phyloP scores from a whole-genome alignment of 2,329 filamentous ascomycete genomes.

The Claviceps humidiphila region DNA sequence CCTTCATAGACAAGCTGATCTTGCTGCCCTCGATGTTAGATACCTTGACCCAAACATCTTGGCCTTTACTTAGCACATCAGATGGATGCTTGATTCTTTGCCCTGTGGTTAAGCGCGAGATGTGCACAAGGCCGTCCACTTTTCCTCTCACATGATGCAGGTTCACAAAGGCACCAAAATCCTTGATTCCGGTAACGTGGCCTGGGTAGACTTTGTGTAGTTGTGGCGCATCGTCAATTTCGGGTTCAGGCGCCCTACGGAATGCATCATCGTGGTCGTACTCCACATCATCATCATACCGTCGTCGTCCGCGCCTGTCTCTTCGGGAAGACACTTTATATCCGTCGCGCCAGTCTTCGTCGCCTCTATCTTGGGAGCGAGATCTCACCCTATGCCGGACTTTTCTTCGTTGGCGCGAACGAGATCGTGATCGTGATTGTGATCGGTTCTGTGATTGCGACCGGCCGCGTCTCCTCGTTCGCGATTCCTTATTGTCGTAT shows the following conservation, averaged over 20 bases:
- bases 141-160: constrained; percentile 76
- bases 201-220: constrained; percentile 84
- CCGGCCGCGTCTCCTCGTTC: constrained; percentile 26
- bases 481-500: constrained; percentile 30
- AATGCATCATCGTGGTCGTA: constrained; percentile 42
- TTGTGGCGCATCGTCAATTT: constrained; percentile 70
- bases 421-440: constrained; percentile 25
- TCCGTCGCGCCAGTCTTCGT: constrained; percentile 33
- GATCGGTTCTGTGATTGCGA: constrained; percentile 20
- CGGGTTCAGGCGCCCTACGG: constrained; percentile 50
- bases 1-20: constrained; percentile 91
- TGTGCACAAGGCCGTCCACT: constrained; percentile 84
- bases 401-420: constrained; percentile 28
- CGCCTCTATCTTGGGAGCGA: constrained; percentile 24
- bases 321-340: constrained; percentile 18
- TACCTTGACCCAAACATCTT: constrained; percentile 86
- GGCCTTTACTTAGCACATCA: constrained; percentile 67
- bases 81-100: constrained; percentile 84
- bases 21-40: constrained; percentile 69
- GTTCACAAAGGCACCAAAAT: constrained; percentile 93
- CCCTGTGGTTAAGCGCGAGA: constrained; percentile 76
- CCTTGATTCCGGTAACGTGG: constrained; percentile 80
- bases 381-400: constrained; percentile 24
- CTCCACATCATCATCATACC: constrained; percentile 27
- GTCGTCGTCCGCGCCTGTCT: constrained; percentile 23